Percentiles rank a stretch among this genome's conserved stretches.
These are phyloP conservation scores for Anthostomella pinea DNA, from an alignment of 2,329 filamentous ascomycete species.

Conservation along the genomic window DNA sequence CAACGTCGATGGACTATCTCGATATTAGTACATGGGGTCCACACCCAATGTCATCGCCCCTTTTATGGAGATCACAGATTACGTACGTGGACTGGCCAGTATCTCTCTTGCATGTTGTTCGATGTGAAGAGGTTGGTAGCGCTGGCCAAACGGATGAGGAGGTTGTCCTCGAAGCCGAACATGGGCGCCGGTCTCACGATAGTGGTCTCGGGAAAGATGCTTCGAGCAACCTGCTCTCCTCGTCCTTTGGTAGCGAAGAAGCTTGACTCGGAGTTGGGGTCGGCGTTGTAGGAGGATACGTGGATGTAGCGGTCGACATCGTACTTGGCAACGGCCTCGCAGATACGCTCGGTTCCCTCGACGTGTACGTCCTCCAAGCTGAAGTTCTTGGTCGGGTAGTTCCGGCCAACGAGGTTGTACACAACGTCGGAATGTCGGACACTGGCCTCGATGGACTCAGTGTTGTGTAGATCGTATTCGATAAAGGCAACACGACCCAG, in stretches of 20 bases:
- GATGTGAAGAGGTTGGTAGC: slow-evolving; percentile 80
- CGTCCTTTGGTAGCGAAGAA: slow-evolving; percentile 90
- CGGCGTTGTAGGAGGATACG: slow-evolving; percentile 90
- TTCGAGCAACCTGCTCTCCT: slow-evolving; percentile 79
- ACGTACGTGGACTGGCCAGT: slow-evolving; percentile 84
- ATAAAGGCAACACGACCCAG: slow-evolving; percentile 86
- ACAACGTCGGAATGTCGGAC: slow-evolving; percentile 97
- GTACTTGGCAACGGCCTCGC: slow-evolving; percentile 93
- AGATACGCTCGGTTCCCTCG: slow-evolving; percentile 88
- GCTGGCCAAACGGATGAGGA: slow-evolving; percentile 81
- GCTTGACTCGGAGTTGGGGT: slow-evolving; percentile 75
- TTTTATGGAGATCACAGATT: no score
- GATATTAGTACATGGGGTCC: neutral
- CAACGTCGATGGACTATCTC: slow-evolving; percentile 78
- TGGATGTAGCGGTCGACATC: slow-evolving; percentile 96
- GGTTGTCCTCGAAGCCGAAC: slow-evolving; percentile 92
- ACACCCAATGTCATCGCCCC: no score
- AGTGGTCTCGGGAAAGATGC: slow-evolving; percentile 94
- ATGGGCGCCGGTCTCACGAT: slow-evolving; percentile 91
- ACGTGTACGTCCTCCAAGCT: slow-evolving; percentile 88
- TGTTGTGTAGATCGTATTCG: slow-evolving; percentile 94
- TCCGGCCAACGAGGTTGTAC: slow-evolving; percentile 91
- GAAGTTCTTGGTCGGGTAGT: slow-evolving; percentile 99
- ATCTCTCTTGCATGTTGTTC: slow-evolving; percentile 90
- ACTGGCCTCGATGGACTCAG: slow-evolving; percentile 90